phyloP scores from a whole-genome alignment of 139 green algal species.

The Chloropicon primus region DNA sequence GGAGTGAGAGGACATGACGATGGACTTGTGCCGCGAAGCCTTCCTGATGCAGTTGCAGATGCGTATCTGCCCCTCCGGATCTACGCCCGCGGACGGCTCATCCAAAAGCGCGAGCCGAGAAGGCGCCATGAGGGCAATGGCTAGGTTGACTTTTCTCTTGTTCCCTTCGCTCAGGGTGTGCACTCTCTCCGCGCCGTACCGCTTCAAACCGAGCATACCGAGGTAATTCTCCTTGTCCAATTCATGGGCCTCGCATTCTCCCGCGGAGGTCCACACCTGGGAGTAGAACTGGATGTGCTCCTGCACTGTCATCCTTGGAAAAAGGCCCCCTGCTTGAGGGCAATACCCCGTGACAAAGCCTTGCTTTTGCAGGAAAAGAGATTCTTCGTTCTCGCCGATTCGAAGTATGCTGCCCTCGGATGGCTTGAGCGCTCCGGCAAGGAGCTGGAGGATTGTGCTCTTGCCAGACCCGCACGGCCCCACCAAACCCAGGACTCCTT shows the following conservation, averaged over 20 bases:
- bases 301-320: not conserved
- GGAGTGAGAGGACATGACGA: not conserved
- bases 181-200: not conserved
- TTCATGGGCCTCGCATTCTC: not conserved
- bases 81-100: not conserved
- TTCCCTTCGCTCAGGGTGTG: not conserved
- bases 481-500: not conserved
- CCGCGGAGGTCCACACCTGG: not conserved
- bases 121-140: not conserved
- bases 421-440: not conserved
- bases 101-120: not conserved
- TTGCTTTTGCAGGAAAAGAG: not conserved
- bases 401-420: not conserved
- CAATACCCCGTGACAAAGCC: not conserved
- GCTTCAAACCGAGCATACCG: not conserved
- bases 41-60: not conserved
- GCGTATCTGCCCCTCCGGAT: not conserved
- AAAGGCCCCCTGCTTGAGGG: not conserved
- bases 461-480: not conserved
- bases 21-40: not conserved
- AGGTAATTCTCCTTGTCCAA: not conserved
- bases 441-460: not conserved
- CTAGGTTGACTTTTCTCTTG: not conserved
- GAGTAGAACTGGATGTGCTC: not conserved
- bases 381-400: not conserved